Conservation (phyloP, 1,284 basidiomycete species). For the Meira miltonrushii region DNA sequence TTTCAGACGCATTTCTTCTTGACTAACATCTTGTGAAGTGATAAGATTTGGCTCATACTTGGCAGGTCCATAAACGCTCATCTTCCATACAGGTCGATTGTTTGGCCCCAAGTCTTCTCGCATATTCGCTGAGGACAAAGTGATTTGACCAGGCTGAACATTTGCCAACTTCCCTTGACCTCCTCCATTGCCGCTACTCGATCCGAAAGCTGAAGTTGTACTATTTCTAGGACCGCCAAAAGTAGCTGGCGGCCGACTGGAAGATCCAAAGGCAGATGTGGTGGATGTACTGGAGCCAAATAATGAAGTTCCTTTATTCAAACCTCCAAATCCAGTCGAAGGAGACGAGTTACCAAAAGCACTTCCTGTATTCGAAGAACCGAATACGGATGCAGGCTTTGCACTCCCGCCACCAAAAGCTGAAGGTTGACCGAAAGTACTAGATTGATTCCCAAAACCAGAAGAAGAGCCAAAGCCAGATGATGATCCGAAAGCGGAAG, state of each 20-base stretch:
- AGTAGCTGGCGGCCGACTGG: constrained; percentile 14
- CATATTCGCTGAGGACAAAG: constrained; percentile 1
- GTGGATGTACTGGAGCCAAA: constrained; percentile 24
- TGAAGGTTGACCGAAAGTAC: constrained; percentile 1
- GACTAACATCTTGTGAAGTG: constrained; percentile 65
- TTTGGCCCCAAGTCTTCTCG: constrained; percentile 13
- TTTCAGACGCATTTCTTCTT: constrained; percentile 68
- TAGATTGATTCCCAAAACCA: not conserved
- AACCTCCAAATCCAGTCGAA: no score
- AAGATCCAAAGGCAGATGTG: constrained; percentile 24
- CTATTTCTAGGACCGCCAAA: constrained; percentile 8
- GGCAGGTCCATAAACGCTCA: constrained; percentile 71
- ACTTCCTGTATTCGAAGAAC: not conserved
- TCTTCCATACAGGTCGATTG: constrained; percentile 64
- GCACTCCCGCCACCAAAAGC: constrained; percentile 15
- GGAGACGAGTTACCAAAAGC: no score
- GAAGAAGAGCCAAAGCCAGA: constrained; percentile 1
- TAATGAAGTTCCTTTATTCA: not conserved
- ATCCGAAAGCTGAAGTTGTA: constrained; percentile 9
- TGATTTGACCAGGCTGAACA: constrained; percentile 10
- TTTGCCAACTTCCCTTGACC: not conserved
- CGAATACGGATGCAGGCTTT: not conserved
- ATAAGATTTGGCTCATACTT: constrained; percentile 71
- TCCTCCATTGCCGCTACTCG: not conserved
- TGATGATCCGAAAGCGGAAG: constrained; percentile 2